phyloP scores from a whole-genome alignment of 768 basidiomycete genomes.

The Punctularia strigosozonata region DNA sequence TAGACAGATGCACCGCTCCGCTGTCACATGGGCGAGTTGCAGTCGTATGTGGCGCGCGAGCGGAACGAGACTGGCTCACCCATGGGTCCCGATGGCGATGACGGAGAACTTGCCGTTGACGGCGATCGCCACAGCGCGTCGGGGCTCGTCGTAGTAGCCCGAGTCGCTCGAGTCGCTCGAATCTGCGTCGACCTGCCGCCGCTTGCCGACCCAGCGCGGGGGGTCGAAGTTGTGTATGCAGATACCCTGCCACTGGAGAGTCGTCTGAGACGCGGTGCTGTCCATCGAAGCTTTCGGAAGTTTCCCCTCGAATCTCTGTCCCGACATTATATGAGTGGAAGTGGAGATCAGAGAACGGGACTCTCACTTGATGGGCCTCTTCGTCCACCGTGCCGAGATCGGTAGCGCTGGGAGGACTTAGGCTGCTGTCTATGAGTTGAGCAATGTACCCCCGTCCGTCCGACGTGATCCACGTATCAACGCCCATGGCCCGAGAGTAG shows the following conservation, averaged over 20 bases:
- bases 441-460: constrained; percentile 79
- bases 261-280: constrained; percentile 1
- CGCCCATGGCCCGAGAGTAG: constrained; percentile 42
- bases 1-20: constrained; percentile 54
- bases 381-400: constrained; percentile 9
- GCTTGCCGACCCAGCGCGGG: constrained; percentile 75
- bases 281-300: constrained; percentile 3
- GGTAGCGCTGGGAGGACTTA: background rate
- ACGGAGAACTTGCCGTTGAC: constrained; percentile 76
- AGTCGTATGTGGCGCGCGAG: too few species aligned
- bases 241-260: constrained; percentile 53
- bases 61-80: constrained; percentile 25
- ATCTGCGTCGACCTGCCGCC: constrained; percentile 40
- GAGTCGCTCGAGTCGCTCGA: too few species aligned
- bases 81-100: constrained; percentile 65
- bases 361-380: background rate
- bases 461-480: constrained; percentile 78
- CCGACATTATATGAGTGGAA: background rate
- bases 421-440: constrained; percentile 37
- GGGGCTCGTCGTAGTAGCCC: constrained; percentile 48
- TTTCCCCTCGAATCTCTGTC: constrained; percentile 3
- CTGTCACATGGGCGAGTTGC: constrained; percentile 25
- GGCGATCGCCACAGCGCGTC: constrained; percentile 50
- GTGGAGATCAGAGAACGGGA: background rate
- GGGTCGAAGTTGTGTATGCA: constrained; percentile 68